A percentile compares a stretch with the other conserved stretches of the same genome.
phyloP scores from a whole-genome alignment of 257 asterid genomes.

The Solanum verrucosum region DNA sequence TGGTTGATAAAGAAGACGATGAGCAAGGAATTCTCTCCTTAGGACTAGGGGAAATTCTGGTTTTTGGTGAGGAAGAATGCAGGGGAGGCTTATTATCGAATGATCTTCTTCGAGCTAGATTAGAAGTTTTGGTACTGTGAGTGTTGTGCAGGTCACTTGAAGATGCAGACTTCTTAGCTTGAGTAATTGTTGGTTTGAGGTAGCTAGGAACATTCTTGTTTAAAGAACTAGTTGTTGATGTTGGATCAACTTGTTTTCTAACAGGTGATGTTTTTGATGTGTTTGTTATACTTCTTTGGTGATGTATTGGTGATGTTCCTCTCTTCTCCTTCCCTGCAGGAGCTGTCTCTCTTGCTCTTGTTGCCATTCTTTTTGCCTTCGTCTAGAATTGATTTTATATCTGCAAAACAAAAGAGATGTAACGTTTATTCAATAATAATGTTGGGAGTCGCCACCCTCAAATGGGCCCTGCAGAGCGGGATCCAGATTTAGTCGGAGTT shows the following conservation, averaged over 20 bases:
- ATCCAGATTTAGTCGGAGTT: not conserved
- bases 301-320: constrained; percentile 26
- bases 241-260: not conserved
- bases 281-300: constrained; percentile 12
- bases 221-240: not conserved
- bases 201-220: constrained; percentile 32
- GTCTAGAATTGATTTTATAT: not conserved
- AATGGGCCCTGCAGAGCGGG: not conserved
- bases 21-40: constrained; percentile 12
- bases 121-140: not conserved
- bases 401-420: not conserved
- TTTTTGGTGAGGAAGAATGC: constrained; percentile 16
- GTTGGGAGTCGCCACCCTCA: not conserved
- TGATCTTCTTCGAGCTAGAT: constrained; percentile 36
- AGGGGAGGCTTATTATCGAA: constrained; percentile 45
- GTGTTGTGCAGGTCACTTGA: not conserved
- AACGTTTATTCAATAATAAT: no score
- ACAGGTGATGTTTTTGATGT: constrained; percentile 15
- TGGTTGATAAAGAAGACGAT: constrained; percentile 30
- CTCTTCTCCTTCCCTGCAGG: constrained; percentile 41
- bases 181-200: constrained; percentile 39
- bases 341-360: constrained; percentile 29
- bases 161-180: constrained; percentile 21
- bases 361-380: constrained; percentile 30
- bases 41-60: constrained; percentile 33